phyloP scores from a whole-genome alignment of 2,329 filamentous ascomycete species.

The Clarireedia monteithiana region DNA sequence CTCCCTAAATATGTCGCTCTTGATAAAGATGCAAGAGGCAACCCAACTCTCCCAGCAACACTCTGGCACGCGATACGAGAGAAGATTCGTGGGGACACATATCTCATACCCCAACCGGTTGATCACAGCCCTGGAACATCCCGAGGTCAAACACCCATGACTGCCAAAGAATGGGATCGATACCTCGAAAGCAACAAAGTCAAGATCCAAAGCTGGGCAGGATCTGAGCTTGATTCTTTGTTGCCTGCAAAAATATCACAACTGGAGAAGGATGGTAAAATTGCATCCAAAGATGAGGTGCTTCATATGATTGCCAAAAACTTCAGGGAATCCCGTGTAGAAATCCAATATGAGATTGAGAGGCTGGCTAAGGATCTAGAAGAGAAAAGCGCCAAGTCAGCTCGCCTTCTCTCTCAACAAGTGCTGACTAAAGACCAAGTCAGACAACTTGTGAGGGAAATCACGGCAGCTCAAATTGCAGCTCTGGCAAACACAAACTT shows the following conservation, averaged over 20 bases:
- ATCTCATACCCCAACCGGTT: not conserved
- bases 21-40: slow-evolving; percentile 43
- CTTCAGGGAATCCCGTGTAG: slow-evolving; percentile 38
- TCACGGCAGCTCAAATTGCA: slow-evolving; percentile 20
- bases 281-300: slow-evolving; percentile 39
- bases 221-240: slow-evolving; percentile 13
- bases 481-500: slow-evolving; percentile 22
- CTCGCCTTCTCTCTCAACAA: slow-evolving; percentile 11
- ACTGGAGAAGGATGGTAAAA: slow-evolving; percentile 15
- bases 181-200: slow-evolving; percentile 9
- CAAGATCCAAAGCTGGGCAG: slow-evolving; percentile 5
- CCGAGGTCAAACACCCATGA: not conserved
- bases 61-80: slow-evolving; percentile 60
- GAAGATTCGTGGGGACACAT: slow-evolving; percentile 38
- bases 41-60: slow-evolving; percentile 45
- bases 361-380: slow-evolving; percentile 14
- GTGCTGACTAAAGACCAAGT: slow-evolving; percentile 13
- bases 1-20: slow-evolving; percentile 53
- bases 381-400: slow-evolving; percentile 6
- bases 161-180: slow-evolving; percentile 5
- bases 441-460: slow-evolving; percentile 12
- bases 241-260: slow-evolving; percentile 13
- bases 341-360: slow-evolving; percentile 16
- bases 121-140: not conserved
- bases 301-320: slow-evolving; percentile 90